Base-by-base conservation (phyloP, 2,329 filamentous ascomycete species). In the Penicillium thymicola region DNA sequence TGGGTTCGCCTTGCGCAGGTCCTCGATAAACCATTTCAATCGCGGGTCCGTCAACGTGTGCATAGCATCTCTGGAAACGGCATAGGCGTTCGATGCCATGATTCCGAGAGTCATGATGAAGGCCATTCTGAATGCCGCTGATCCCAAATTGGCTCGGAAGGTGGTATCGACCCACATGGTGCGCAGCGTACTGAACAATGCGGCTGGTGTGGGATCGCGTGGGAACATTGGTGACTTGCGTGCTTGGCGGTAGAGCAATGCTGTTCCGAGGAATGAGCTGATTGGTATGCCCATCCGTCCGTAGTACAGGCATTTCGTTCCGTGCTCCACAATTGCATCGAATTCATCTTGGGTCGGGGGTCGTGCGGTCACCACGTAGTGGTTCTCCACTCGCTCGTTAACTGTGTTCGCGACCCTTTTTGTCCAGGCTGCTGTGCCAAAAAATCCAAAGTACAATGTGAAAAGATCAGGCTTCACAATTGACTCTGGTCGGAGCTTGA, bases 301-400 rank as follows among this genome's bases (percentile, higher is more conserved):
- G 36, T 65, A 47, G 57, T 71, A 68, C 2, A 68, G n/a, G 30
- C 41, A 25, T 3, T 50, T 58, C 23, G 67, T 65, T 46, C 50
- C 38, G 41, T 63, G 57, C n/a, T 59, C 55, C 21, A 69, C 64
- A 36, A 72, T 62, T 21, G 66, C 67, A 57, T 75, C 72, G 23
- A 74, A 44, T 51, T 75, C 73, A 9, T 68, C 65, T 54, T 75
- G 73, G 2, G 70, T 72, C 3, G 65, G 65, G 7, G 54, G 23
- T 10, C 73, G 68, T 27, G 67, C 62, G 1, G 68, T 55, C 5
- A 68, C 10, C 18, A 66, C 57, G 21, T 63, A 62, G 16, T 52
- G 55, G 11, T 61, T 59, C 16, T 68, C 65, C 2, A 71, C 51
- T 8, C 66, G 65, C 2, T 60, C 36, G 5, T 30, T 38, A 10